Base-by-base conservation (phyloP, 75 land plant species). In the Ceratopteris richardii region DNA sequence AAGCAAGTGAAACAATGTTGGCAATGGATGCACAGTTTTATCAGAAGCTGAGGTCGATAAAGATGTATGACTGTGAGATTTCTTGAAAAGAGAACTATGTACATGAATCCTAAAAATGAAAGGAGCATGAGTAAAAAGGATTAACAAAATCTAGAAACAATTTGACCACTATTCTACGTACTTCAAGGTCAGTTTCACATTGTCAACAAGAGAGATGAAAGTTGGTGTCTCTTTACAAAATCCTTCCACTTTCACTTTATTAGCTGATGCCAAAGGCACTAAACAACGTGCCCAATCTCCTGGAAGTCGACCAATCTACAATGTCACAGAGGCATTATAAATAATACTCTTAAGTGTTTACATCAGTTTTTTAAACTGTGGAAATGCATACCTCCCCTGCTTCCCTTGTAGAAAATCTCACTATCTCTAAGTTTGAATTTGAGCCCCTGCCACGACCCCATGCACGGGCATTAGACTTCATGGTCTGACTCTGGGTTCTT, bases 291-390 rank as follows among this genome's bases (percentile, higher is more conserved):
- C 60, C 93, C 85, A 85, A 18, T 88, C 93, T 51, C 65, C 69
- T 25, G 90, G 93, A 17, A 88, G 71, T 31, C 86, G 67, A 11
- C 93, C 93, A 65, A 88, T 77, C 90, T 88, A 62, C 29, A 26
- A 7, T 18, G 33, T 4, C 7, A 33, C 37, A 33, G 9, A 33
- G 7, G 9, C 37, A 4, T 33, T 33, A 33, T 4, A 33, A 9
- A 5, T 4, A 46, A n/a, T 46, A n/a, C 50, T n/a, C n/a, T n/a
- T n/a, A n/a, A n/a, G n/a, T n/a, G n/a, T n/a, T n/a, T n/a, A n/a
- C n/a, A n/a, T n/a, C n/a, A n/a, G n/a, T n/a, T n/a, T n/a, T n/a
- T n/a, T n/a, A n/a, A n/a, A n/a, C n/a, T 5, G 50, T 46, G 50
- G 17, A 46, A 46, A n/a, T 46, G 13, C 57, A 57, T 52, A 84